phyloP scores from a whole-genome alignment of 371 early-diverging fungal genomes.

The Gilbertella persicaria region DNA sequence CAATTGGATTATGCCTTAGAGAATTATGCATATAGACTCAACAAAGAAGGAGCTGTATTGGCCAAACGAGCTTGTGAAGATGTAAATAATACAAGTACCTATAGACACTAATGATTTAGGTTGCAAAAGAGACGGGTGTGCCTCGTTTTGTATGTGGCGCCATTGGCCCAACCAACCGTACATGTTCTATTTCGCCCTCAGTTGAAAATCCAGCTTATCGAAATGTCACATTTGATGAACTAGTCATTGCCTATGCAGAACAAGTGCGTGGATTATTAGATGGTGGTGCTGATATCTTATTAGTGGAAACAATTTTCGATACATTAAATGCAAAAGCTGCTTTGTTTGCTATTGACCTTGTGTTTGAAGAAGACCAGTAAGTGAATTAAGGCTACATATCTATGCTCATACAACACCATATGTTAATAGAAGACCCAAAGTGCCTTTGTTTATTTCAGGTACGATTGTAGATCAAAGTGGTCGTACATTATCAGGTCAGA shows the following conservation, averaged over 20 bases:
- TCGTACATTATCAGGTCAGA: conserved; percentile 93
- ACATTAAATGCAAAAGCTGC: conserved; percentile 95
- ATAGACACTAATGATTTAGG: conserved; percentile 19
- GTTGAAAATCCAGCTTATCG: conserved; percentile 94
- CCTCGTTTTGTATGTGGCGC: conserved; percentile 88
- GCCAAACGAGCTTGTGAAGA: conserved; percentile 85
- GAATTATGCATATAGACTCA: conserved; percentile 84
- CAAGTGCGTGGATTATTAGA: conserved; percentile 90
- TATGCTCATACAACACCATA: too few species aligned
- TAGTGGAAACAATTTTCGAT: conserved; percentile 96
- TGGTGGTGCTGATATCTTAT: conserved; percentile 87
- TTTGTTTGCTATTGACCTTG: conserved; percentile 84
- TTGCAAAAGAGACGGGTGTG: conserved; percentile 60
- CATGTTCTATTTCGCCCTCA: conserved; percentile 93
- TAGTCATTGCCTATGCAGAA: conserved; percentile 85
- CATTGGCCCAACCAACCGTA: conserved; percentile 94
- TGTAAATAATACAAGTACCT: conserved; percentile 29
- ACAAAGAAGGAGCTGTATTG: conserved; percentile 86
- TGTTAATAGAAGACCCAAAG: conserved; percentile 59
- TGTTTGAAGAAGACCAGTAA: conserved; percentile 74
- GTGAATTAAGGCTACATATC: background rate
- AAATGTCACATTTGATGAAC: conserved; percentile 92
- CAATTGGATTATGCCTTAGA: conserved; percentile 90
- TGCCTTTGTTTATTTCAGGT: conserved; percentile 90
- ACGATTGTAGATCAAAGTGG: conserved; percentile 97